Percentiles rank a stretch among this genome's conserved stretches.
Evolutionary conservation across 2,329 filamentous ascomycete species (phyloP).

Genomic region (Xylaria sp.): DNA sequence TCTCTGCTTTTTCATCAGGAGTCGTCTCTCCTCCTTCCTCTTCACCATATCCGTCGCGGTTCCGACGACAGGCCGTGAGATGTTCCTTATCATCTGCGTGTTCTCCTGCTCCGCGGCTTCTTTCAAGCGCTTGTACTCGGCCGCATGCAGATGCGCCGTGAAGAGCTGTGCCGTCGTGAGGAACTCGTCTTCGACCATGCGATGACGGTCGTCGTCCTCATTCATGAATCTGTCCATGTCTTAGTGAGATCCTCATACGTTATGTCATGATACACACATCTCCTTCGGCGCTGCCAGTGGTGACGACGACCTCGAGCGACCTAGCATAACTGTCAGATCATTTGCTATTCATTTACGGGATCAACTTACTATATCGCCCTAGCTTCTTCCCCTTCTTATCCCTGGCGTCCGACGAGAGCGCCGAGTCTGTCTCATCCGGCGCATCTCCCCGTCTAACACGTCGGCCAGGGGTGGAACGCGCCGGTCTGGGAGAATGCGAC

Average conservation of each 20-base stretch:
- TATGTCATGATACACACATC: conserved; percentile 33
- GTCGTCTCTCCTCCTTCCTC: conserved; percentile 34
- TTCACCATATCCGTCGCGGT: conserved; percentile 35
- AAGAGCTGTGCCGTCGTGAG: conserved; percentile 61
- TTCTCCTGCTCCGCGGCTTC: conserved; percentile 50
- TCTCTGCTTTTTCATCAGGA: conserved; percentile 35
- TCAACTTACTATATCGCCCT: conserved; percentile 13
- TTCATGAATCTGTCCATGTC: conserved; percentile 53
- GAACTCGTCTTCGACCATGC: conserved; percentile 83
- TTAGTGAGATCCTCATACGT: conserved; percentile 3
- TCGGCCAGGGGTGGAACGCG: conserved; percentile 15
- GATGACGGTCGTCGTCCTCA: conserved; percentile 66
- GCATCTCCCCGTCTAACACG: conserved; percentile 2
- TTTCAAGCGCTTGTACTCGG: conserved; percentile 67
- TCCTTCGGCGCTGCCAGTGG: conserved; percentile 45
- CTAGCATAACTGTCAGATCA: conserved; percentile 7
- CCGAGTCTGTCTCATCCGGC: conserved; percentile 7
- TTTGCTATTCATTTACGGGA: no score
- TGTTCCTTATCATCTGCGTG: conserved; percentile 44
- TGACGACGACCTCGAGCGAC: conserved; percentile 42
- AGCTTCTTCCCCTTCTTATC: conserved; percentile 8
- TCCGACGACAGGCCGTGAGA: conserved; percentile 48
- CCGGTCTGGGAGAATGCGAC: conserved; percentile 9
- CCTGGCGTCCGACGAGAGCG: conserved; percentile 9
- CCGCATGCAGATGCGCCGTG: conserved; percentile 70